Base-by-base conservation (phyloP, 495 filamentous ascomycete genomes). In the Trypethelium eluteriae region DNA sequence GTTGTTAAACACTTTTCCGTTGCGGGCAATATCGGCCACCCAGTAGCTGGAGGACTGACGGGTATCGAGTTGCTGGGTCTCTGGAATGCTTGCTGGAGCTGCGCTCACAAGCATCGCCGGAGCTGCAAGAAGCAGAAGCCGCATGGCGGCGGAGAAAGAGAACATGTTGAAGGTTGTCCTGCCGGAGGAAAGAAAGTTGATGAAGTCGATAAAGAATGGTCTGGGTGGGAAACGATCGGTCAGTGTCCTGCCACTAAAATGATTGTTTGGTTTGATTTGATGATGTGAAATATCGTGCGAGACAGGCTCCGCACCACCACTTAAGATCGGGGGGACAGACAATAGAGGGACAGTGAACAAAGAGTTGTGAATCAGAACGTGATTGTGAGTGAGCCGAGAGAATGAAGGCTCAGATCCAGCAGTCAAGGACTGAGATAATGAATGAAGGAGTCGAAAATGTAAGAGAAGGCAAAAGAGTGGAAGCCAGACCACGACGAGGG, bases 1-100 rank as follows among this genome's bases (percentile, higher is more conserved):
- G 67, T 83, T 86, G 73, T 88, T 94, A 9, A 86, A 84, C 38
- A 86, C 83, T 0, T 75, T 76, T 39, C 91, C 92, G 68, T 91
- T 85, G 18, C 88, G 88, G 57, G 86, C 74, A 72, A 96, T 89
- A 68, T 78, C 80, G 46, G 83, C 82, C 62, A 95, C 77, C 93
- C 93, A 98, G 78, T 88, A 95, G 69, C 71, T 71, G 38, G 80
- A 77, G 32, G 66, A 38, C 16, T 65, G 63, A 25, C 46, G 63
- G n/a, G n/a, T 3, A 14, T 47, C 53, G 18, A 59, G 61, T 39
- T 32, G 57, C 25, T 36, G 38, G 11, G 44, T 39, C 25, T 2
- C 11, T 44, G 12, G 64, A 7, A 14, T 59, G 25, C 59, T 62
- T 44, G 66, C 12, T 9, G 67, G 67, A 25, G 53, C 59, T 9